These are phyloP conservation scores for Amoebophrya sp. DNA, from an alignment of 169 alveolate species.

Conservation along the genomic window DNA sequence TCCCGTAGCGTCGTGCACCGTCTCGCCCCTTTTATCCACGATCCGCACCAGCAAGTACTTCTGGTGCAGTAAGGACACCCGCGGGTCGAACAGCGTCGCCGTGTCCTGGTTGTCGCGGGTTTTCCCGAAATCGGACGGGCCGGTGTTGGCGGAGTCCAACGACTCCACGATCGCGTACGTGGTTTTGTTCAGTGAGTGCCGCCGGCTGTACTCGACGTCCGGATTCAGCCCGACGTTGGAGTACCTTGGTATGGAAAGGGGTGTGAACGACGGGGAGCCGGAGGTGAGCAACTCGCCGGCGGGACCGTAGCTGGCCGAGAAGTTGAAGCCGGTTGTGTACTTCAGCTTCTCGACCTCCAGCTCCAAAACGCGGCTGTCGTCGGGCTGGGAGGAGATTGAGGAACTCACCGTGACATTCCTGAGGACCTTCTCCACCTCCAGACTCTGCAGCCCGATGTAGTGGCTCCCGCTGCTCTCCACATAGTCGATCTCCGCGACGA, in stretches of 20 bases:
- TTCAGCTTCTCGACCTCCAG: too few species aligned
- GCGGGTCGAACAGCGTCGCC: neutral
- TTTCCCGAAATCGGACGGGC: too few species aligned
- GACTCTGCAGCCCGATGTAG: too few species aligned
- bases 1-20: too few species aligned
- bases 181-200: neutral
- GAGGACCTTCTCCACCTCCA: too few species aligned
- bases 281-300: too few species aligned
- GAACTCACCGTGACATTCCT: too few species aligned
- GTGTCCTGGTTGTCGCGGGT: neutral
- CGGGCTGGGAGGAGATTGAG: too few species aligned
- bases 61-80: neutral
- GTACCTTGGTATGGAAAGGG: neutral
- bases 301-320: too few species aligned
- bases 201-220: neutral
- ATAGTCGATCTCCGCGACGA: neutral
- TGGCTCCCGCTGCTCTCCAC: neutral
- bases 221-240: neutral
- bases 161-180: neutral
- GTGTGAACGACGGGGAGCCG: too few species aligned
- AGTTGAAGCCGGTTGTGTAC: too few species aligned
- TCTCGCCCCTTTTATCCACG: neutral
- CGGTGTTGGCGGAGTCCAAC: neutral
- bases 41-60: neutral
- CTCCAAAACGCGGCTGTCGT: too few species aligned